Base-by-base conservation (phyloP, 768 basidiomycete genomes). In the Pulveroboletus sp. region DNA sequence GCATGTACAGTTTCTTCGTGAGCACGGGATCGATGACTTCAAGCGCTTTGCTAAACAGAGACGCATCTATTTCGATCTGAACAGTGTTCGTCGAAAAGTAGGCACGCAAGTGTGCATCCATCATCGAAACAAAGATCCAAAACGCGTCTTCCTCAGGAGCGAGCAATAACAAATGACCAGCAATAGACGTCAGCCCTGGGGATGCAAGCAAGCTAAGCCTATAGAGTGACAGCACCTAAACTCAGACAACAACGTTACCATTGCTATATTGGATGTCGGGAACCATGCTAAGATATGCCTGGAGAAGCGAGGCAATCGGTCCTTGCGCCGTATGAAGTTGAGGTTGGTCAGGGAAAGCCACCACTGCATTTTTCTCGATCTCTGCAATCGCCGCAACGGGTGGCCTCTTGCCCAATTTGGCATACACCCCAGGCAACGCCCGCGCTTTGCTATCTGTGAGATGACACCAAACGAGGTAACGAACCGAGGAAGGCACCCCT, bases 81-180 rank as follows among this genome's bases (percentile, higher is more conserved):
- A 75, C 72, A 2, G 75, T 69, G 43, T 69, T 76, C 3, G 75
- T 60, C 33, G 84, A 79, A 62, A 89, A 93, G 64, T 90, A 90
- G 0, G 83, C 73, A 1, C 89, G 83, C n/a, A 91, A 71, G 56
- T 90, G 83, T 1, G 79, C 77, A 57, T 92, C 88, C 89, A 93
- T 93, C 55, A 92, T 70, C 3, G 88, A 89, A 1, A 88, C 76
- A 62, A 92, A 91, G 17, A 87, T 91, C 89, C 89, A 93, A 65
- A 93, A 93, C 0, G 87, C 89, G 56, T 93, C 90, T 63, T 93
- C 90, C 55, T 93, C 89, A 0, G 89, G 90, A 0, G 87, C 80
- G 41, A 86, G 81, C 8, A 85, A 68, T 0, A 92, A 68, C 40
- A 92, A 69, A 54, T 89, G 83, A 2, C 86, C 86, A 18, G 83